Base-by-base conservation (phyloP, 148 eudicot genomes). In the Arctostaphylos glauca region DNA sequence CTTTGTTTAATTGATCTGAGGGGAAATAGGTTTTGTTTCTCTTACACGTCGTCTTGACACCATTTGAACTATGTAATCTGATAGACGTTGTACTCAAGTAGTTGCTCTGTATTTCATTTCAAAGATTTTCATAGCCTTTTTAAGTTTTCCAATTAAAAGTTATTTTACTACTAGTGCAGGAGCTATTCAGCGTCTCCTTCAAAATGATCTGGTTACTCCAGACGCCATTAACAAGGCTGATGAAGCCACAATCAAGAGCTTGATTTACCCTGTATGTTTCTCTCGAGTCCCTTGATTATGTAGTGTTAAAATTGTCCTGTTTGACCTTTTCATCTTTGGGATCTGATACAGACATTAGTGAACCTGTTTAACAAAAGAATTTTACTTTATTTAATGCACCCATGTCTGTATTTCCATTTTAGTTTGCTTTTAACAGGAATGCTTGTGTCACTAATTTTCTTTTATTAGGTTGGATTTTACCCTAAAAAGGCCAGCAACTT, bases 391-490 rank as follows among this genome's bases (percentile, higher is more conserved):
- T 54, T 25, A 59, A 14, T 44, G 78, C 47, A 64, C 46, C 18
- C 54, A 16, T 77, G 4, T 49, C 47, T 16, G 7, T 50, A 72
- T 31, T 50, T 18, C 56, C 3, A 14, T 41, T 38, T 79, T n/a
- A 31, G 50, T 50, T 56, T 58, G 68, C 23, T 71, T 47, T 58
- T 19, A 19, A 5, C 71, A 15, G 76, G 62, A 62, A 50, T 47
- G 38, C 1, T 31, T 8, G 5, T 62, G 21, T 75, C 4, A 50
- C 47, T 38, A 12, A 41, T 8, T 68, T 59, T 59, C 44, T 82
- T 43, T 84, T 82, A 60, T 53, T 80, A 95, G 98, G 99, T 96
- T 59, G 99, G 97, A 13, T 96, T 96, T 85, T 96, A 96, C 90
- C 77, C 98, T 25, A 90, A 92, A 87, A 96, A 96, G 90, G 95